Evolutionary conservation across 495 filamentous ascomycete species (phyloP).

Genomic region (Talaromyces proteolyticus): DNA sequence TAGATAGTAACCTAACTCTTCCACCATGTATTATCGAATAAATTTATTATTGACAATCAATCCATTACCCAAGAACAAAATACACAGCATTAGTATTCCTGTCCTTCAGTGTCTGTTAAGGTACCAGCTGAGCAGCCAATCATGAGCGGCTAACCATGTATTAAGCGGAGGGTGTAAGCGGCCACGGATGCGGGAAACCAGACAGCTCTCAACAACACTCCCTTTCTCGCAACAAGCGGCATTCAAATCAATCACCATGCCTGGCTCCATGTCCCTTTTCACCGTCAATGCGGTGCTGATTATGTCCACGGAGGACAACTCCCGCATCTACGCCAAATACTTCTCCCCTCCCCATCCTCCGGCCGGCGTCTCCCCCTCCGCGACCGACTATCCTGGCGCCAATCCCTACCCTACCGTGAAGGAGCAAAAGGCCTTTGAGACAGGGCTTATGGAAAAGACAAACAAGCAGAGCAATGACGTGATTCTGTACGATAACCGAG

Average conservation of each 20-base stretch:
- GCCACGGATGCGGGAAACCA: slow-evolving; percentile 6
- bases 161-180: slow-evolving; percentile 2
- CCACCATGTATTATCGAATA: not conserved
- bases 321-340: slow-evolving; percentile 92
- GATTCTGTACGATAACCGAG: slow-evolving; percentile 89
- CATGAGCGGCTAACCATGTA: not conserved
- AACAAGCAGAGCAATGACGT: slow-evolving; percentile 93
- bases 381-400: slow-evolving; percentile 52
- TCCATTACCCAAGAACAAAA: no score
- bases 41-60: not conserved
- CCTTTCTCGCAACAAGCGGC: not conserved
- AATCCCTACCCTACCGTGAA: slow-evolving; percentile 88
- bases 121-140: not conserved
- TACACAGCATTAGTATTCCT: no score
- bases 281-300: slow-evolving; percentile 90
- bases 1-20: not conserved
- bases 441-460: slow-evolving; percentile 92
- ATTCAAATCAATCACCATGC: slow-evolving; percentile 27
- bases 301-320: slow-evolving; percentile 80
- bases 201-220: not conserved
- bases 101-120: not conserved
- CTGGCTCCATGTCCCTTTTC: slow-evolving; percentile 68
- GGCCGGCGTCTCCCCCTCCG: slow-evolving; percentile 40
- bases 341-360: slow-evolving; percentile 81
- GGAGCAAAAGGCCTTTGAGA: slow-evolving; percentile 92